Percentiles rank a stretch among this genome's conserved stretches.
Evolutionary conservation across 345 rosid genomes (phyloP).

Genomic region (Toxicodendron radicans): DNA sequence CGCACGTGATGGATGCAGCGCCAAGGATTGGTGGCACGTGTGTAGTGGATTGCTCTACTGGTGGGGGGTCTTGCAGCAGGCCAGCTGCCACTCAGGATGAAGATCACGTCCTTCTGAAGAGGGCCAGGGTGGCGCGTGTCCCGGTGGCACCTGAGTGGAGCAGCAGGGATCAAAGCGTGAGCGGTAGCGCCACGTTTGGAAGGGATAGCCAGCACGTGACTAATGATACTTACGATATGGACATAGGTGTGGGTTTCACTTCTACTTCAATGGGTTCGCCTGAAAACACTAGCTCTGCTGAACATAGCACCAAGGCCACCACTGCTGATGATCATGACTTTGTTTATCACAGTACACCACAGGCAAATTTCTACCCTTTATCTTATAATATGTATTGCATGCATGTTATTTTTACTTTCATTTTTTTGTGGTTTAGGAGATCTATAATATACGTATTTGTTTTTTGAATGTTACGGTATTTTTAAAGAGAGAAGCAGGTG

Average conservation of each 20-base stretch:
- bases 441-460: background rate
- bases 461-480: background rate
- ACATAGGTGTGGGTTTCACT: slow-evolving; percentile 41
- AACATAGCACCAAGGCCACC: slow-evolving; percentile 32
- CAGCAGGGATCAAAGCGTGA: slow-evolving; percentile 53
- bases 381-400: slow-evolving; percentile 1
- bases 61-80: slow-evolving; percentile 60
- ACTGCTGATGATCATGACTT: slow-evolving; percentile 70
- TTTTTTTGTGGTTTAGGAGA: background rate
- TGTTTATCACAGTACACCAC: slow-evolving; percentile 59
- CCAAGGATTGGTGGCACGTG: slow-evolving; percentile 23
- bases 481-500: slow-evolving; percentile 38
- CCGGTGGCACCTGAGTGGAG: slow-evolving; percentile 59
- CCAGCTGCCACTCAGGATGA: slow-evolving; percentile 26
- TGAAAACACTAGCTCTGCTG: slow-evolving; percentile 47
- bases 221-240: slow-evolving; percentile 56
- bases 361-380: slow-evolving; percentile 32
- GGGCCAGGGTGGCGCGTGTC: slow-evolving; percentile 42
- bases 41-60: slow-evolving; percentile 48
- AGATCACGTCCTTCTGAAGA: slow-evolving; percentile 17
- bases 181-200: slow-evolving; percentile 60
- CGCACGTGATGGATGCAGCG: slow-evolving; percentile 26
- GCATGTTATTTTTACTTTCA: background rate
- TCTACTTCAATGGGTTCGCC: slow-evolving; percentile 62
- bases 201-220: slow-evolving; percentile 47